Conservation (phyloP, 2,329 filamentous ascomycete genomes). For the Tolypocladium pustulatum region DNA sequence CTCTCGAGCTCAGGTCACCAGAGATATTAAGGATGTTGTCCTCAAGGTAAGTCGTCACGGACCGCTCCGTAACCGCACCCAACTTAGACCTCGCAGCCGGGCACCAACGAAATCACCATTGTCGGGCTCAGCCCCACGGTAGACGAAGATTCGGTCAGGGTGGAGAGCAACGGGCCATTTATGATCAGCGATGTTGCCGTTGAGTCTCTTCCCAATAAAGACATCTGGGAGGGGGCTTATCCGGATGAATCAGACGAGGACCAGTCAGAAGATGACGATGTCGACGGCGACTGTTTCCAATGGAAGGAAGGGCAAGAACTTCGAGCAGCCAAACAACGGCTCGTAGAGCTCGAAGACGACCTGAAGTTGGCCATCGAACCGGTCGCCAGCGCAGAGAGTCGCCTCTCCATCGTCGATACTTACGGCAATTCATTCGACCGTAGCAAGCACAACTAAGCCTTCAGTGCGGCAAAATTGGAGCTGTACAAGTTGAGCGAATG, state of each 20-base stretch:
- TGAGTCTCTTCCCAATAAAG: slow-evolving; percentile 41
- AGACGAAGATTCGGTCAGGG: slow-evolving; percentile 49
- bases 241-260: slow-evolving; percentile 25
- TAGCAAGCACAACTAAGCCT: slow-evolving; percentile 15
- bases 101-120: slow-evolving; percentile 48
- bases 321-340: slow-evolving; percentile 13
- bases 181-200: slow-evolving; percentile 49
- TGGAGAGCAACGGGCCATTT: slow-evolving; percentile 45
- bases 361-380: slow-evolving; percentile 10
- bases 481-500: slow-evolving; percentile 32
- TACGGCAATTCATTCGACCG: slow-evolving; percentile 25
- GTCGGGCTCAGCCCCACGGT: slow-evolving; percentile 43
- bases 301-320: slow-evolving; percentile 6
- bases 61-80: neutral
- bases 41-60: slow-evolving; percentile 12
- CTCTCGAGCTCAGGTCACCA: slow-evolving; percentile 46
- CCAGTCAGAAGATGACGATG: neutral
- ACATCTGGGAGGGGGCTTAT: slow-evolving; percentile 41
- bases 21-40: slow-evolving; percentile 44
- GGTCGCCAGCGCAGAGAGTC: slow-evolving; percentile 17
- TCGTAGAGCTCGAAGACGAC: slow-evolving; percentile 16
- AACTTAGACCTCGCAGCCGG: slow-evolving; percentile 26
- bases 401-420: slow-evolving; percentile 29
- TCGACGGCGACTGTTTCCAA: slow-evolving; percentile 14
- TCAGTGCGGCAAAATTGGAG: slow-evolving; percentile 26